phyloP scores from a whole-genome alignment of 2,329 filamentous ascomycete genomes.

The Xylaria sp. region DNA sequence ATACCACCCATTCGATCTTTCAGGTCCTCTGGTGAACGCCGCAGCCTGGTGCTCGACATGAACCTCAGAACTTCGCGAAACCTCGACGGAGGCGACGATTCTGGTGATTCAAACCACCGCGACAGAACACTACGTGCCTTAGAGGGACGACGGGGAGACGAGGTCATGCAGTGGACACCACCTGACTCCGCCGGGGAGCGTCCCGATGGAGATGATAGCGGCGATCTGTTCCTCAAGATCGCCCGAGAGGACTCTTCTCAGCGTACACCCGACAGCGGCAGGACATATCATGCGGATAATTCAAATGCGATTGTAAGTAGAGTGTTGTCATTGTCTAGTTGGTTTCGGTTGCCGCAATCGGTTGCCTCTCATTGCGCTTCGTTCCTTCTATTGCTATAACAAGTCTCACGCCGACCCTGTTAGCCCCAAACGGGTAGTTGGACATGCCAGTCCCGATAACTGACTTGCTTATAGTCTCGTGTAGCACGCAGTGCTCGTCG shows the following conservation, averaged over 20 bases:
- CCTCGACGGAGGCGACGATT: conserved; percentile 58
- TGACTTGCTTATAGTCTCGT: conserved; percentile 57
- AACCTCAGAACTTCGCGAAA: conserved; percentile 56
- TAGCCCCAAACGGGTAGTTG: neutral
- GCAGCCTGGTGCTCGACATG: conserved; percentile 65
- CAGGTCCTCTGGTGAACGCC: conserved; percentile 67
- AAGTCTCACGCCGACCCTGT: neutral
- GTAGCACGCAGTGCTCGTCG: conserved; percentile 61
- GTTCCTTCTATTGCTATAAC: neutral
- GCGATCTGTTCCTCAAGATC: conserved; percentile 69
- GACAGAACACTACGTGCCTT: conserved; percentile 64
- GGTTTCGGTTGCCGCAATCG: conserved; percentile 24
- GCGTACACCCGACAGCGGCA: conserved; percentile 52
- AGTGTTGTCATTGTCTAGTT: conserved; percentile 29
- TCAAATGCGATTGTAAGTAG: conserved; percentile 61
- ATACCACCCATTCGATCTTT: conserved; percentile 67
- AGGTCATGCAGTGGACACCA: conserved; percentile 54
- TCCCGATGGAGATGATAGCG: conserved; percentile 63
- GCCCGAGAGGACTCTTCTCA: conserved; percentile 63
- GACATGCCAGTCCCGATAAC: conserved; percentile 12
- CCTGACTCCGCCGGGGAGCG: conserved; percentile 54
- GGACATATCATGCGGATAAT: conserved; percentile 48
- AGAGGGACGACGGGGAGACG: conserved; percentile 58
- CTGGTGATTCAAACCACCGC: conserved; percentile 57
- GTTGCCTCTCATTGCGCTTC: conserved; percentile 22